Evolutionary conservation across 2,329 filamentous ascomycete genomes (phyloP).

Genomic region (Pseudopithomyces chartarum): DNA sequence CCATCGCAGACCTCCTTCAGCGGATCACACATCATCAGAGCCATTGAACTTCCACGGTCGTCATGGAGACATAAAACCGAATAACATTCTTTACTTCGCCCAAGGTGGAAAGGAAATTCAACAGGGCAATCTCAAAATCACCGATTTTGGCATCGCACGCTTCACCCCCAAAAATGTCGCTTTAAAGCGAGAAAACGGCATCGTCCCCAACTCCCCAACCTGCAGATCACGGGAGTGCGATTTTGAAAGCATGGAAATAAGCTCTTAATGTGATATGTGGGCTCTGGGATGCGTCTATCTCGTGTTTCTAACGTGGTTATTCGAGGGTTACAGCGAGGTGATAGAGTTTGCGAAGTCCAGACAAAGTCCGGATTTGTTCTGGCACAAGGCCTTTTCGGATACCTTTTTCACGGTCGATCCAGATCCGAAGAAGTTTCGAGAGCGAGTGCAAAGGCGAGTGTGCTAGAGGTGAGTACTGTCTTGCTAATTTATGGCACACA

Average conservation of each 20-base stretch:
- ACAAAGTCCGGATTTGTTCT: not conserved
- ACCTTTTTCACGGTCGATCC: not conserved
- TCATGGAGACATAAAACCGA: conserved; percentile 43
- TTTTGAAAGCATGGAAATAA: conserved; percentile 22
- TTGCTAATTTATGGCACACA: not conserved
- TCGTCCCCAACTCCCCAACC: conserved; percentile 18
- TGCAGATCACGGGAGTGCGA: conserved; percentile 49
- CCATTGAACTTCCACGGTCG: conserved; percentile 28
- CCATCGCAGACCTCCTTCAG: not conserved
- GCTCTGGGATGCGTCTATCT: conserved; percentile 38
- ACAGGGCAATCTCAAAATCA: conserved; percentile 31
- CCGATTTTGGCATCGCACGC: conserved; percentile 35
- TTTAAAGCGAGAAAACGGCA: conserved; percentile 5
- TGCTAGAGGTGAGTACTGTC: not conserved
- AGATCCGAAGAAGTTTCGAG: not conserved
- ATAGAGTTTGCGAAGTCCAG: not conserved
- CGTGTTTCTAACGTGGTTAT: conserved; percentile 33
- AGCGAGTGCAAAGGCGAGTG: not conserved
- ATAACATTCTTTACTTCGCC: conserved; percentile 44
- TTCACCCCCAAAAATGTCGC: conserved; percentile 7
- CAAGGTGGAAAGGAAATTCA: not conserved
- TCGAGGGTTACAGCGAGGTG: conserved; percentile 3
- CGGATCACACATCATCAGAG: not conserved
- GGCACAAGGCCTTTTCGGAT: not conserved
- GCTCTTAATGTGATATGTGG: conserved; percentile 44